Conservation (phyloP, 192 early-diverging fungal species). For the Geosiphon pyriformis region DNA sequence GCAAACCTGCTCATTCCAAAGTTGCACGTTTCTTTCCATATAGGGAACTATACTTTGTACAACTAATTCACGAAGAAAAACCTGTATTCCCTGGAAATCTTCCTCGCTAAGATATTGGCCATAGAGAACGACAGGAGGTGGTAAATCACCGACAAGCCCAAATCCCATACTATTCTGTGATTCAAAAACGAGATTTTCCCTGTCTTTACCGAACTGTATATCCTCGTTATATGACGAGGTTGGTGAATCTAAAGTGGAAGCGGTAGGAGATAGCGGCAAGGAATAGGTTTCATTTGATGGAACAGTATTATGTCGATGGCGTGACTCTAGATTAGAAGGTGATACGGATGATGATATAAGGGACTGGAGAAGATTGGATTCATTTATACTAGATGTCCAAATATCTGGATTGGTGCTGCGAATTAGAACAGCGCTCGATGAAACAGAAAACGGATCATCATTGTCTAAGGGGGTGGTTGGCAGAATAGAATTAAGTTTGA, state of each 20-base stretch:
- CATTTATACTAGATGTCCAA: slow-evolving; percentile 42
- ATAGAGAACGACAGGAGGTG: slow-evolving; percentile 35
- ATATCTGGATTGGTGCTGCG: slow-evolving; percentile 25
- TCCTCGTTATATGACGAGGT: slow-evolving; percentile 27
- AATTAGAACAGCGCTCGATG: background rate
- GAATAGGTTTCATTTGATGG: slow-evolving; percentile 22
- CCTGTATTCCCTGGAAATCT: slow-evolving; percentile 49
- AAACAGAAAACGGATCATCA: slow-evolving; percentile 12
- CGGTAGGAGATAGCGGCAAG: slow-evolving; percentile 28
- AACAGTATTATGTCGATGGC: slow-evolving; percentile 27
- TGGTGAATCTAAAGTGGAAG: slow-evolving; percentile 33
- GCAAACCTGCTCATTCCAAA: slow-evolving; percentile 77
- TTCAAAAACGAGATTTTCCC: slow-evolving; percentile 29
- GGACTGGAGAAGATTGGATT: slow-evolving; percentile 15
- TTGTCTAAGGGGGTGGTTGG: slow-evolving; percentile 26
- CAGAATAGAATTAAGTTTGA: slow-evolving; percentile 55
- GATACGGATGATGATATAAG: slow-evolving; percentile 21
- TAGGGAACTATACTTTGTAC: slow-evolving; percentile 74
- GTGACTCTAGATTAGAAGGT: slow-evolving; percentile 11
- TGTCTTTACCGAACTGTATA: slow-evolving; percentile 32
- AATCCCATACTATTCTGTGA: slow-evolving; percentile 28
- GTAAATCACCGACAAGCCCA: slow-evolving; percentile 19
- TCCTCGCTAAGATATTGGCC: slow-evolving; percentile 48
- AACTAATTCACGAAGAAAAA: slow-evolving; percentile 54
- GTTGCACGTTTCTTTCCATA: slow-evolving; percentile 83